phyloP scores from a whole-genome alignment of 73 alveolate species.

The Paramecium octaurelia region DNA sequence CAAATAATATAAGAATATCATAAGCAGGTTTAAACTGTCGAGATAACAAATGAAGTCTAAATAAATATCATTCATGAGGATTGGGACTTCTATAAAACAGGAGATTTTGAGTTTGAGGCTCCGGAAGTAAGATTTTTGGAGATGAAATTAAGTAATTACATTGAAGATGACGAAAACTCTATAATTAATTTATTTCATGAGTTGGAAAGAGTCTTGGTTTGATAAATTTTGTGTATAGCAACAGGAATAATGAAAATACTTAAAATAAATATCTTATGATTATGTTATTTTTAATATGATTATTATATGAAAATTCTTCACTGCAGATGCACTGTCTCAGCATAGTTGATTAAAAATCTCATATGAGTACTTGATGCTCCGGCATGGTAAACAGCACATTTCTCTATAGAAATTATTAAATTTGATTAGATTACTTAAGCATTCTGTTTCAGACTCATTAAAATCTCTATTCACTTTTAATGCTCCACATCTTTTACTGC shows the following conservation, averaged over 20 bases:
- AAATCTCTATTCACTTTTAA: background rate
- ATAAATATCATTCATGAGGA: background rate
- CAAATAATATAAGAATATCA: background rate
- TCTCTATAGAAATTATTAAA: background rate
- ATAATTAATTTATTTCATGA: background rate
- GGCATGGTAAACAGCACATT: conserved; percentile 44
- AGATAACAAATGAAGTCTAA: background rate
- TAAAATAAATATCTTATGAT: background rate
- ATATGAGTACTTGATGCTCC: conserved; percentile 35
- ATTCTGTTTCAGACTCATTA: conserved; percentile 23
- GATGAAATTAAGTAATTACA: background rate
- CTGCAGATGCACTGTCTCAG: conserved; percentile 27
- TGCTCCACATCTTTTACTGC: conserved; percentile 10
- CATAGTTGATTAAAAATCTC: background rate
- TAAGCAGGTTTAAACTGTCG: background rate
- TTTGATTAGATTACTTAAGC: background rate
- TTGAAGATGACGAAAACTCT: background rate
- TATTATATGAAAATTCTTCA: background rate
- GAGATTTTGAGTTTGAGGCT: background rate
- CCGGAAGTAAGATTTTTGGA: conserved; percentile 1
- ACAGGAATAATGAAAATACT: background rate
- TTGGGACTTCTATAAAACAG: background rate
- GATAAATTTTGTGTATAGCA: background rate
- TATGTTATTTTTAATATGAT: background rate
- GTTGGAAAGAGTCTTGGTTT: background rate